Evolutionary conservation across 345 rosid genomes (phyloP), one percentile per base, ranked within the genome.

Genomic region (Populus tremula): DNA sequence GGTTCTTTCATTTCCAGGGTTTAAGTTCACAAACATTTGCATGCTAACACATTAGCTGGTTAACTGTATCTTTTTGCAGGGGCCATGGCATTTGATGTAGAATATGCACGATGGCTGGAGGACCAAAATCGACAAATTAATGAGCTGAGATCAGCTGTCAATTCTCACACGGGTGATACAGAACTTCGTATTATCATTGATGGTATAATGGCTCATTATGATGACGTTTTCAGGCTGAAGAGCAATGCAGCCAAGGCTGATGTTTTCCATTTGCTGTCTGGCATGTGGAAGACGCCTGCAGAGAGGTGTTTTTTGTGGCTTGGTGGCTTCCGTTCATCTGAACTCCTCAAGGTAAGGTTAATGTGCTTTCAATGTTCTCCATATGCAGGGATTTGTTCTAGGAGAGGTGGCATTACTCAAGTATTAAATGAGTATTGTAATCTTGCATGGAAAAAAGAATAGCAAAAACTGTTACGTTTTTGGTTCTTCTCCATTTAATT

Each of bases 261-360:
- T 78, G 98, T 96, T 80, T 96, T 96, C 85, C 99, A 96, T 87
- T 85, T 96, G 79, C 85, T 94, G 31, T 96, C 98, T 31, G 98
- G 99, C 74, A 96, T 94, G 98, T 96, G 98, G 99, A 96, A 96
- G 84, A 94, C 99, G 18, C 99, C 97, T 76, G 98, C 99, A 5
- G 98, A 96, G 87, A 90, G 99, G 78, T 96, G 99, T 84, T 96
- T 96, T 86, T 79, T 96, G 87, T 96, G 98, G 99, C 98, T 96
- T 18, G 99, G 99, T 50, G 99, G 99, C 72, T 96, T 94, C 81
- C 97, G 99, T 45, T 94, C 99, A 67, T 94, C 98, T 41, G 98
- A 96, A 83, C 94, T 96, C 79, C 96, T 96, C 71, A 96, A 94
- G 98, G 99, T 93, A 63, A 80, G 81, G 21, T 79, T 43, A 12